Evolutionary conservation across 768 basidiomycete species (phyloP).

Genomic region (Royoungia palumana): DNA sequence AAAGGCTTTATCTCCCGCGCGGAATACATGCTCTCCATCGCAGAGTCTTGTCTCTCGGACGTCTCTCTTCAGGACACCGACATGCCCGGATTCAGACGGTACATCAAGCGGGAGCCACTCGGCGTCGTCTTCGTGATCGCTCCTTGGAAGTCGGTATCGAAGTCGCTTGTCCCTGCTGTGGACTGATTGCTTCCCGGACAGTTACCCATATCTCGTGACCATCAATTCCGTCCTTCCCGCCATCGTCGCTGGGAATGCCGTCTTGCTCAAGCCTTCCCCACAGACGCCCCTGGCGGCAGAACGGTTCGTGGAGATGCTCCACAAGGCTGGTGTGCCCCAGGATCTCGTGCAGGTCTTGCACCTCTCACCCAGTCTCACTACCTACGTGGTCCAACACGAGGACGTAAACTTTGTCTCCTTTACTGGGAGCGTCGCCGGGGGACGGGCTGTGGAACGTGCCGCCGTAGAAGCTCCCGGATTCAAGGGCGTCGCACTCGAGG

Average conservation of each 20-base stretch:
- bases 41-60: constrained; percentile 68
- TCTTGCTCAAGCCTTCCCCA: constrained; percentile 93
- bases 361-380: constrained; percentile 59
- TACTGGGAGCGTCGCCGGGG: constrained; percentile 83
- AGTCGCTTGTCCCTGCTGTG: background rate
- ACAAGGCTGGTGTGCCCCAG: constrained; percentile 73
- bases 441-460: constrained; percentile 66
- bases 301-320: constrained; percentile 65
- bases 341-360: constrained; percentile 76
- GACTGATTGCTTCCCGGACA: constrained; percentile 26
- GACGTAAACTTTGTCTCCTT: constrained; percentile 82
- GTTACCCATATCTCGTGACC: constrained; percentile 85
- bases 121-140: constrained; percentile 88
- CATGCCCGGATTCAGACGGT: constrained; percentile 79
- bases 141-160: constrained; percentile 81
- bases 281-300: constrained; percentile 92
- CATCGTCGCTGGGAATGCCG: constrained; percentile 84
- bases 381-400: constrained; percentile 59
- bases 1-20: constrained; percentile 79
- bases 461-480: constrained; percentile 67
- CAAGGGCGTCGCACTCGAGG: constrained; percentile 86
- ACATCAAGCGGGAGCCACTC: constrained; percentile 77
- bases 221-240: constrained; percentile 93
- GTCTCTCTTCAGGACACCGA: constrained; percentile 72
- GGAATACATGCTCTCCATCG: constrained; percentile 81